phyloP scores from a whole-genome alignment of 441 rosid species.

The Pelargonium australe region DNA sequence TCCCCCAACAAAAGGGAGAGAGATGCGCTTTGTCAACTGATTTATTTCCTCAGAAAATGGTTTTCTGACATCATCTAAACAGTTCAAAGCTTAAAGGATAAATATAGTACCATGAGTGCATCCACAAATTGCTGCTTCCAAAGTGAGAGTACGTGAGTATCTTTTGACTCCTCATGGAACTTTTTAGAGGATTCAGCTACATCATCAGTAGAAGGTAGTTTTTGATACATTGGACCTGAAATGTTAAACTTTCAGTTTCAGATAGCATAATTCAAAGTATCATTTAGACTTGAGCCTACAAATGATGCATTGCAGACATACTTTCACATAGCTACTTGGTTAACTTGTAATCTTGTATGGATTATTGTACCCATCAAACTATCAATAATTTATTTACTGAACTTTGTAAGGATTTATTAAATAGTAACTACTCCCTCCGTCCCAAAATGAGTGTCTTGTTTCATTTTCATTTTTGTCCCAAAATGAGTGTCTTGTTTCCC shows the following conservation, averaged over 20 bases:
- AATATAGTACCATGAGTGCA: constrained; percentile 43
- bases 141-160: constrained; percentile 26
- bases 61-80: constrained; percentile 18
- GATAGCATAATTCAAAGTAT: background rate
- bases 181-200: constrained; percentile 35
- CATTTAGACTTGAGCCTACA: too few species aligned
- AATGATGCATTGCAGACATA: background rate
- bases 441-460: too few species aligned
- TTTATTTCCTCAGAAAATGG: constrained; percentile 2
- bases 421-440: too few species aligned
- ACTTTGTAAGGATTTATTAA: background rate
- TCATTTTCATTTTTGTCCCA: too few species aligned
- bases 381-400: background rate
- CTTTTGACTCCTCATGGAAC: constrained; percentile 23
- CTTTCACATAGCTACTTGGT: background rate
- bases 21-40: background rate
- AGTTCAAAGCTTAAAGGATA: constrained; percentile 9
- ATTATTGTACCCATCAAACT: too few species aligned
- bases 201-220: constrained; percentile 38
- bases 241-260: constrained; percentile 7
- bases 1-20: background rate
- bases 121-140: constrained; percentile 86
- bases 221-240: constrained; percentile 44
- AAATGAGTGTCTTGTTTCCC: too few species aligned
- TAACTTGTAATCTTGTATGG: constrained; percentile 1